Percentiles rank a stretch among this genome's conserved stretches.
Conservation (phyloP, 2,329 filamentous ascomycete genomes). For the Chaetomium sp. region DNA sequence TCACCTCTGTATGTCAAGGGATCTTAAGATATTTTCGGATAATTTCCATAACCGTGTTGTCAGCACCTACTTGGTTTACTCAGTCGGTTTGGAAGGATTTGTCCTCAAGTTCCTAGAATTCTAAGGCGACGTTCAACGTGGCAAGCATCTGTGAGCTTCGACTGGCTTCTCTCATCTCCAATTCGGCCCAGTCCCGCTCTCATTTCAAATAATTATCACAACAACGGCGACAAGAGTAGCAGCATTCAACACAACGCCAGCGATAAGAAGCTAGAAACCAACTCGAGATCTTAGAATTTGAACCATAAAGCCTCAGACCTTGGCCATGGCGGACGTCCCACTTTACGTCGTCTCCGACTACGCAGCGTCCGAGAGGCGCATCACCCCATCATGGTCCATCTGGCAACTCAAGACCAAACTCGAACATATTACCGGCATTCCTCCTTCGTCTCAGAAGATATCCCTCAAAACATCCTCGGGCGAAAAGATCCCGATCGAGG, state of each 20-base stretch:
- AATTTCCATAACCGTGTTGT: no score
- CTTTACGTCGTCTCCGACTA: slow-evolving; percentile 70
- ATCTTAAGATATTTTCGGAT: no score
- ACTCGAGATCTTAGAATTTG: neutral
- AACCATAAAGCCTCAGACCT: neutral
- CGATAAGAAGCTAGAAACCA: neutral
- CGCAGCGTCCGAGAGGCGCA: slow-evolving; percentile 76
- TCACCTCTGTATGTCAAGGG: no score
- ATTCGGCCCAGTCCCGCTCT: no score
- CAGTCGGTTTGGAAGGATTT: neutral
- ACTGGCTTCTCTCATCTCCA: neutral
- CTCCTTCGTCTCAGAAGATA: slow-evolving; percentile 70
- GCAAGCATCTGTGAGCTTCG: neutral
- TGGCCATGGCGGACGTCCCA: slow-evolving; percentile 62
- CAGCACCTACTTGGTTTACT: no score
- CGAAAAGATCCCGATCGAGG: slow-evolving; percentile 58
- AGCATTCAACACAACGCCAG: no score
- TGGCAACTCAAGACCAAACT: slow-evolving; percentile 77
- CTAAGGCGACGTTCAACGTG: neutral
- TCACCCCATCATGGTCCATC: slow-evolving; percentile 89
- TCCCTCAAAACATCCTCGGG: slow-evolving; percentile 59
- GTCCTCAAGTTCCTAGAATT: neutral
- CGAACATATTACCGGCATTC: slow-evolving; percentile 88
- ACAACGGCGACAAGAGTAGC: no score
- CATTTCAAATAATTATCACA: no score